phyloP scores from a whole-genome alignment of 495 filamentous ascomycete genomes.

The Penicillium alfredii region DNA sequence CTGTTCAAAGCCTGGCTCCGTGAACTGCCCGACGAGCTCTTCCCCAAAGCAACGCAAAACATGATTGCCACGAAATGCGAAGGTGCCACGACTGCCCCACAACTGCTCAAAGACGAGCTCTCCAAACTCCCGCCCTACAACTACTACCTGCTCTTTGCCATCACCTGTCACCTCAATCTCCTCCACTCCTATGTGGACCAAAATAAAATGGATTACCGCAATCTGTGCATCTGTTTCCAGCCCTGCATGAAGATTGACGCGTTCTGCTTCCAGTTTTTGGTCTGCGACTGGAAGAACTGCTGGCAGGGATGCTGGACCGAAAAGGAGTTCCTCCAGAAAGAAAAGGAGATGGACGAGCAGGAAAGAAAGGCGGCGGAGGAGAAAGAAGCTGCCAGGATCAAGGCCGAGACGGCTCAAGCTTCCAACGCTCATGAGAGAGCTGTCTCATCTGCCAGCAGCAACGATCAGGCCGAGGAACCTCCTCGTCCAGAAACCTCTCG shows the following conservation, averaged over 20 bases:
- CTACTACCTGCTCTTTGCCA: constrained; percentile 93
- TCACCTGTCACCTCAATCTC: constrained; percentile 86
- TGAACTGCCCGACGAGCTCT: constrained; percentile 85
- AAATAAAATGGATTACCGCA: constrained; percentile 93
- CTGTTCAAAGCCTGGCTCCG: constrained; percentile 91
- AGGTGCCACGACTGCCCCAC: constrained; percentile 68
- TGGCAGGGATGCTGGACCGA: constrained; percentile 96
- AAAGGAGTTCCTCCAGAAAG: constrained; percentile 65
- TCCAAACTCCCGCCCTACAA: constrained; percentile 87
- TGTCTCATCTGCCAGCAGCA: constrained; percentile 62
- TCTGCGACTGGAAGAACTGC: constrained; percentile 87
- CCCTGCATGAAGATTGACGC: constrained; percentile 88
- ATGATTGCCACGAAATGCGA: constrained; percentile 67
- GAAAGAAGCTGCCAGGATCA: constrained; percentile 12
- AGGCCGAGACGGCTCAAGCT: constrained; percentile 8
- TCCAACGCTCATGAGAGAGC: constrained; percentile 48
- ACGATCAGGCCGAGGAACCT: constrained; percentile 35
- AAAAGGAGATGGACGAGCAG: constrained; percentile 54
- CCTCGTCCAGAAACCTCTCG: constrained; percentile 30
- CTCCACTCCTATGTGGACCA: constrained; percentile 77
- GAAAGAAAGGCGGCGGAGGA: constrained; percentile 22
- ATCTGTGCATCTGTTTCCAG: constrained; percentile 91
- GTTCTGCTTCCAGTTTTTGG: constrained; percentile 85
- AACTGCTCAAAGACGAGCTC: constrained; percentile 79
- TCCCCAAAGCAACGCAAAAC: constrained; percentile 73